These are phyloP conservation scores for Xylaria cubensis DNA, from an alignment of 495 filamentous ascomycete genomes.

Conservation along the genomic window DNA sequence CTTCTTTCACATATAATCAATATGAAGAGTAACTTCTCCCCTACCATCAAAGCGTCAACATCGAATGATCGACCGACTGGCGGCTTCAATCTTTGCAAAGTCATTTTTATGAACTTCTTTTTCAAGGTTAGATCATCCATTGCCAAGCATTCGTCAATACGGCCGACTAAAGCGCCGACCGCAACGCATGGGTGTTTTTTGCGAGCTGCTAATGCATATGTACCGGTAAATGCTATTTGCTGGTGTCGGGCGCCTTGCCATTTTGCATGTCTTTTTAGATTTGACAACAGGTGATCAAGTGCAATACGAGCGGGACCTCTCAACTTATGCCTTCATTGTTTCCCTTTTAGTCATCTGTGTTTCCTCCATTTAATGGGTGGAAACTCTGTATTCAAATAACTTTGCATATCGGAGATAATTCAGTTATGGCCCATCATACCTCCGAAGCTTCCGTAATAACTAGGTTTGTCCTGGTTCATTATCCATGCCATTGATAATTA, in stretches of 20 bases:
- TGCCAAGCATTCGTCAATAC: background rate
- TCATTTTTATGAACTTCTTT: background rate
- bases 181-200: background rate
- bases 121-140: background rate
- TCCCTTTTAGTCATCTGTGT: background rate
- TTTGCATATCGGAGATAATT: background rate
- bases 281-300: background rate
- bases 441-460: background rate
- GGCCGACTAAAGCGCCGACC: conserved; percentile 1
- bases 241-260: background rate
- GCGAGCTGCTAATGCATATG: background rate
- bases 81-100: background rate
- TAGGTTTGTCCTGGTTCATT: background rate
- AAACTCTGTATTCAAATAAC: background rate
- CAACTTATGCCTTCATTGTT: background rate
- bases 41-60: background rate
- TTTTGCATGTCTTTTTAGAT: background rate
- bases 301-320: background rate
- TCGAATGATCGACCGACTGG: background rate
- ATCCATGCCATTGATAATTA: background rate
- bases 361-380: background rate
- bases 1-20: background rate
- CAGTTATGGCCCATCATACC: background rate
- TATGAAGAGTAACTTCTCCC: background rate
- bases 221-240: background rate